A percentile compares a stretch with the other conserved stretches of the same genome.
Conservation (phyloP, 1,139 yeast genomes). For the Schwanniomyces etchellsii region DNA sequence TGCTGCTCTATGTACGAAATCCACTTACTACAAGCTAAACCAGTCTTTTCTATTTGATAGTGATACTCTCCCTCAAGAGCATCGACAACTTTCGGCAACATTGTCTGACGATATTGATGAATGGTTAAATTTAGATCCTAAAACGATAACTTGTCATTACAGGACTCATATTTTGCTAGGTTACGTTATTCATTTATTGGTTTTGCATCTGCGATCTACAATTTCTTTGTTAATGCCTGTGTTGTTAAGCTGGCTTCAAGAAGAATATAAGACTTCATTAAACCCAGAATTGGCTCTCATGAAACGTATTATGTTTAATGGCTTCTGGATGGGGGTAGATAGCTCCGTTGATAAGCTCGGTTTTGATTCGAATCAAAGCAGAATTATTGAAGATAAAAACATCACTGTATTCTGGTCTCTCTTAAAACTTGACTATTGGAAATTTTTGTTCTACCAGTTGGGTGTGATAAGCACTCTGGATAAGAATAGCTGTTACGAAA, state of each 20-base stretch:
- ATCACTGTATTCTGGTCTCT: slow-evolving; percentile 23
- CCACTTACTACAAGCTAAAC: slow-evolving; percentile 29
- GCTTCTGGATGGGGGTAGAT: slow-evolving; percentile 26
- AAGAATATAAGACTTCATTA: slow-evolving; percentile 10
- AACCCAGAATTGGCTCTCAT: slow-evolving; percentile 6
- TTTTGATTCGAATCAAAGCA: neutral
- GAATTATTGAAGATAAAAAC: neutral
- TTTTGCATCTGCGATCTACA: slow-evolving; percentile 27
- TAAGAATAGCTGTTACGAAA: too few species aligned
- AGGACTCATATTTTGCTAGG: slow-evolving; percentile 25
- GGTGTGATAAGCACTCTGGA: too few species aligned
- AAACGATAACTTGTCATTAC: slow-evolving; percentile 13
- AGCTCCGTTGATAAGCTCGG: neutral
- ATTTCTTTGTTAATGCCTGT: slow-evolving; percentile 29
- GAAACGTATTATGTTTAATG: slow-evolving; percentile 16
- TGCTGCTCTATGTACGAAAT: slow-evolving; percentile 27
- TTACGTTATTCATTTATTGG: slow-evolving; percentile 28
- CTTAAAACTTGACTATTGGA: slow-evolving; percentile 27
- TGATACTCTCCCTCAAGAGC: slow-evolving; percentile 18
- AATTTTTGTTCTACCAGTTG: slow-evolving; percentile 14
- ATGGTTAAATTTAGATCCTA: slow-evolving; percentile 34
- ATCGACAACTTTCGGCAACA: slow-evolving; percentile 15
- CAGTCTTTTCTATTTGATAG: slow-evolving; percentile 29
- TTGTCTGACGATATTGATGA: slow-evolving; percentile 31
- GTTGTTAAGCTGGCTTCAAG: slow-evolving; percentile 33